Evolutionary conservation across 768 basidiomycete genomes (phyloP), one percentile per base, ranked within the genome.

Genomic region (Xanthoconium purpureum): DNA sequence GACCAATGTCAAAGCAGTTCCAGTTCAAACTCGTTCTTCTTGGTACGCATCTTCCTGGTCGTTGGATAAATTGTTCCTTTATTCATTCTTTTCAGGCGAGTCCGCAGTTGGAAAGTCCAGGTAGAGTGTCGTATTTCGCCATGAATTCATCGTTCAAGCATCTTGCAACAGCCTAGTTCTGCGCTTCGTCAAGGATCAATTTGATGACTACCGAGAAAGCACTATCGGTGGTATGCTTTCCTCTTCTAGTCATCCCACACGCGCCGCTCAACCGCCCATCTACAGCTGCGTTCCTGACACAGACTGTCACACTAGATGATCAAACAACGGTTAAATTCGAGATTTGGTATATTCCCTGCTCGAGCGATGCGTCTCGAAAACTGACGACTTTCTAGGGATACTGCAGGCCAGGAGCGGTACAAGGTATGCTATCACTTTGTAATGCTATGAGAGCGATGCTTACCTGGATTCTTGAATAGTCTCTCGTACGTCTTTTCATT

Each of bases 91-190:
- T 47, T 40, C 68, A 97, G 94, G 95, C 66, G 95, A 98, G 78
- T 94, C 91, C 39, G 96, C 97, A 43, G 97, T 99, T 48, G 97
- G 97, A 50, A 99, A 99, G 80, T 92, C 89, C 58, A 92, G 91
- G 91, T 91, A 74, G 53, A 68, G 53, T 47, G 54, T 39, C 20
- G 36, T 46, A 28, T 37, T 42, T 37, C 33, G 40, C 47, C n/a
- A 49, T 60, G 63, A 55, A 37, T 42, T 69, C 72, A 67, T 68
- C 58, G 49, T 57, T 69, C 55, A 54, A 58, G 49, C 47, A 32
- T 49, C 58, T 42, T 53, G 62, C 61, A 64, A 69, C 67, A 95
- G 92, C 76, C 75, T 98, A 61, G 97, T 99, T 50, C 77, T 98
- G 59, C 84, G 95, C 55, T 99, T 99, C 67, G 97, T 98, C 63